Conservation (phyloP, 2,329 filamentous ascomycete species). For the Neofusicoccum umdonicola region DNA sequence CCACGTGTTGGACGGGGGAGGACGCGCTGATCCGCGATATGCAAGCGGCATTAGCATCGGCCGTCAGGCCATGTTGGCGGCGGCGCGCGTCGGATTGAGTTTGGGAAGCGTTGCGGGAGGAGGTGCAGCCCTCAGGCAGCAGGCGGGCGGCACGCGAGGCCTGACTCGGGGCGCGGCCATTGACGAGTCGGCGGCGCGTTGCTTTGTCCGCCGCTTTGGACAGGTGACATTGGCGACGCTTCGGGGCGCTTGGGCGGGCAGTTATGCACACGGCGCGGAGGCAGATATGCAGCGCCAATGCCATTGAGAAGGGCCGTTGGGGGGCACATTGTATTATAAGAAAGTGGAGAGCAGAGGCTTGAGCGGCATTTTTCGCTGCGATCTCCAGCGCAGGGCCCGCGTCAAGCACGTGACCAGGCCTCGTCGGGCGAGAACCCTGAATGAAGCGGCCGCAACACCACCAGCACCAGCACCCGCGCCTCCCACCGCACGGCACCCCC, state of each 20-base stretch:
- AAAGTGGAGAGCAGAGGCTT: slow-evolving; percentile 15
- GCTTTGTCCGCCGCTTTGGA: slow-evolving; percentile 13
- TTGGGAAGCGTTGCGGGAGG: slow-evolving; percentile 11
- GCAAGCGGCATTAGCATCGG: slow-evolving; percentile 5
- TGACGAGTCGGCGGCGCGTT: background rate
- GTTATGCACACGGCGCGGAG: background rate
- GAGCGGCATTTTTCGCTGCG: slow-evolving; percentile 16
- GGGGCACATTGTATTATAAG: slow-evolving; percentile 8
- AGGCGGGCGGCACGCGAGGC: background rate
- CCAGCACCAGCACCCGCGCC: slow-evolving; percentile 12
- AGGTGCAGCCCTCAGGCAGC: slow-evolving; percentile 5
- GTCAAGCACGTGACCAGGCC: slow-evolving; percentile 1
- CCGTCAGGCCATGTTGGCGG: slow-evolving; percentile 2
- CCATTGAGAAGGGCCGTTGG: slow-evolving; percentile 3
- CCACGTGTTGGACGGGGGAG: slow-evolving; percentile 11
- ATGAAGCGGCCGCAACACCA: slow-evolving; percentile 16
- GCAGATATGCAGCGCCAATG: slow-evolving; percentile 13
- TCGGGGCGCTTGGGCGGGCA: slow-evolving; percentile 3
- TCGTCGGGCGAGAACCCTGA: slow-evolving; percentile 15
- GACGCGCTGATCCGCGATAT: slow-evolving; percentile 12
- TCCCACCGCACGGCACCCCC: slow-evolving; percentile 7
- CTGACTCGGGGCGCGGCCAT: slow-evolving; percentile 6
- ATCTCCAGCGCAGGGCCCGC: slow-evolving; percentile 15
- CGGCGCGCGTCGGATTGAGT: slow-evolving; percentile 11
- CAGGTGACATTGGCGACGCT: slow-evolving; percentile 13